These are phyloP conservation scores for Sanghuangporus sanghuang DNA, from an alignment of 1,284 basidiomycete genomes.

Conservation along the genomic window DNA sequence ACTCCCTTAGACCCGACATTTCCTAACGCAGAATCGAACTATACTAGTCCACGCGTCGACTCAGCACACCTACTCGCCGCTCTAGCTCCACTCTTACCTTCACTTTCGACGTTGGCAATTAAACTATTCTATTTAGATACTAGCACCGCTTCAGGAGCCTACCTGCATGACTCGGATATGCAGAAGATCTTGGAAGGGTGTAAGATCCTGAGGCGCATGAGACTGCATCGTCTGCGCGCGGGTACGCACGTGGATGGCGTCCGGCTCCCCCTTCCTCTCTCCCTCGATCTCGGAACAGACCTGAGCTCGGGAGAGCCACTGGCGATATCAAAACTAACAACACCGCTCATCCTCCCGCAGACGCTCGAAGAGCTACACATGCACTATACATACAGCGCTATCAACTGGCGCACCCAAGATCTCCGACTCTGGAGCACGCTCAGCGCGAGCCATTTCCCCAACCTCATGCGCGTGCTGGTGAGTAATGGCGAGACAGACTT, in stretches of 20 bases:
- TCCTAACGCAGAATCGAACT: neutral
- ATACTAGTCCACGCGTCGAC: neutral
- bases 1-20: neutral
- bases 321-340: neutral
- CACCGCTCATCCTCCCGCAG: constrained; percentile 1
- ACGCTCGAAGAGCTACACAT: constrained; percentile 8
- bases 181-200: neutral
- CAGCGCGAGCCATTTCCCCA: neutral
- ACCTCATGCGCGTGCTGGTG: neutral
- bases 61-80: neutral
- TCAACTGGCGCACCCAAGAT: constrained; percentile 12
- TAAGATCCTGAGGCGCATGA: neutral
- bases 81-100: constrained; percentile 2
- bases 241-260: neutral
- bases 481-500: neutral
- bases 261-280: neutral
- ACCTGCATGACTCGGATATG: constrained; percentile 6
- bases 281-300: neutral
- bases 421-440: neutral
- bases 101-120: neutral
- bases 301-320: neutral
- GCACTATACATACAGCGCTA: neutral
- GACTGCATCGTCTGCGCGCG: neutral
- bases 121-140: constrained; percentile 9
- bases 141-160: neutral